These are phyloP conservation scores for Ustilago xerochloae DNA, from an alignment of 1,284 basidiomycete species.

Conservation along the genomic window DNA sequence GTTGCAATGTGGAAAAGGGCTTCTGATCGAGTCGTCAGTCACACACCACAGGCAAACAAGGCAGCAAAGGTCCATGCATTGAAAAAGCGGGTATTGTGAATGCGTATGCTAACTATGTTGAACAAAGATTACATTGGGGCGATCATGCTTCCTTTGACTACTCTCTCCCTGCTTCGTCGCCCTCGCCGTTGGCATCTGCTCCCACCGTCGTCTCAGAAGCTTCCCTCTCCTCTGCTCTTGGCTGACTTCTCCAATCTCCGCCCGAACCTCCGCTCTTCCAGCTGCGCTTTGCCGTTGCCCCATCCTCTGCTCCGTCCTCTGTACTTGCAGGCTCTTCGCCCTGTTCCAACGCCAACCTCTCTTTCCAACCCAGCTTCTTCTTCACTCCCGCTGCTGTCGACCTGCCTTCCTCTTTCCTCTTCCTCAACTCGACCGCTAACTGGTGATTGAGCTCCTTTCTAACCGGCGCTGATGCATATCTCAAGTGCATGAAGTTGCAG, in stretches of 20 bases:
- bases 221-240: constrained; percentile 4
- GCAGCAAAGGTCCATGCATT: too few species aligned
- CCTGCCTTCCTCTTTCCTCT: constrained; percentile 36
- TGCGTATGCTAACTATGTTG: neutral
- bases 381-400: constrained; percentile 19
- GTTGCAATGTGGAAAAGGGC: too few species aligned
- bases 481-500: constrained; percentile 98
- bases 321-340: constrained; percentile 5
- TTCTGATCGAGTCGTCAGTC: too few species aligned
- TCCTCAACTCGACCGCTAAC: constrained; percentile 56
- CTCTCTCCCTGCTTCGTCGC: neutral
- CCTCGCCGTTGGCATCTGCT: neutral
- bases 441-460: constrained; percentile 61
- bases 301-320: neutral
- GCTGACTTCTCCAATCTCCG: constrained; percentile 35
- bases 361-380: constrained; percentile 43
- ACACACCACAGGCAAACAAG: neutral
- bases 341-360: constrained; percentile 39
- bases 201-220: neutral
- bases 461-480: constrained; percentile 47
- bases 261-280: neutral
- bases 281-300: neutral
- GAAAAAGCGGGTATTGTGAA: neutral
- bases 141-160: neutral
- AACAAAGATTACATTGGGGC: neutral